These are phyloP conservation scores for Hsuehochloa calcarea DNA, from an alignment of 176 grass and related monocot genomes.

Conservation along the genomic window DNA sequence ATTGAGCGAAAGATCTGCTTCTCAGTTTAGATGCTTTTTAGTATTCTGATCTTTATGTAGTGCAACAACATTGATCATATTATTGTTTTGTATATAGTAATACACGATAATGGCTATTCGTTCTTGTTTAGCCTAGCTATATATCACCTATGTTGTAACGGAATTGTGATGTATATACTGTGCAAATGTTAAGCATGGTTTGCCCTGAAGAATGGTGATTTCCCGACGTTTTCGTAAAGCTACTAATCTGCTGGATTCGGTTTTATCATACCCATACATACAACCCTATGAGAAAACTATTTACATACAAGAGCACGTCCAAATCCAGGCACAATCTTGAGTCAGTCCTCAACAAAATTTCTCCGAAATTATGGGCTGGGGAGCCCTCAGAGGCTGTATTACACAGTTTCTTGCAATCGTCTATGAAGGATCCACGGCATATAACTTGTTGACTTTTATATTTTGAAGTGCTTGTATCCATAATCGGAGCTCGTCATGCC, in stretches of 20 bases:
- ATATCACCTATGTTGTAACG: too few relatives aligned
- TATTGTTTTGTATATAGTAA: too few relatives aligned
- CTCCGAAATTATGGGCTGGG: neutral
- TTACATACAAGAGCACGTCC: slow-evolving; percentile 8
- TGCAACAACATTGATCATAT: too few relatives aligned
- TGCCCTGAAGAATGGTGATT: too few relatives aligned
- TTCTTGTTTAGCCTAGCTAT: too few relatives aligned
- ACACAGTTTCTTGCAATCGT: neutral
- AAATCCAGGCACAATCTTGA: neutral
- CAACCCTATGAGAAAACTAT: neutral
- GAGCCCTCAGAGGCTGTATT: neutral
- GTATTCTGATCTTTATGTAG: too few relatives aligned
- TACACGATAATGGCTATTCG: too few relatives aligned
- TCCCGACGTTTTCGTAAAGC: neutral
- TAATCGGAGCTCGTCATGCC: slow-evolving; percentile 72
- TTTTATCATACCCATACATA: neutral
- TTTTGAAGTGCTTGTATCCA: slow-evolving; percentile 86
- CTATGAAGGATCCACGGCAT: neutral
- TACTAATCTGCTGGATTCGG: neutral
- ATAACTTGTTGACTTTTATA: slow-evolving; percentile 30
- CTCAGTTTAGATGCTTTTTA: too few relatives aligned
- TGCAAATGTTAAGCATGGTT: too few relatives aligned
- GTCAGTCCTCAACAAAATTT: slow-evolving; percentile 1
- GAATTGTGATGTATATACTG: too few relatives aligned
- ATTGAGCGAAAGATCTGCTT: too few relatives aligned